Evolutionary conservation across 257 asterid species (phyloP).

Genomic region (Anisodus tanguticus): DNA sequence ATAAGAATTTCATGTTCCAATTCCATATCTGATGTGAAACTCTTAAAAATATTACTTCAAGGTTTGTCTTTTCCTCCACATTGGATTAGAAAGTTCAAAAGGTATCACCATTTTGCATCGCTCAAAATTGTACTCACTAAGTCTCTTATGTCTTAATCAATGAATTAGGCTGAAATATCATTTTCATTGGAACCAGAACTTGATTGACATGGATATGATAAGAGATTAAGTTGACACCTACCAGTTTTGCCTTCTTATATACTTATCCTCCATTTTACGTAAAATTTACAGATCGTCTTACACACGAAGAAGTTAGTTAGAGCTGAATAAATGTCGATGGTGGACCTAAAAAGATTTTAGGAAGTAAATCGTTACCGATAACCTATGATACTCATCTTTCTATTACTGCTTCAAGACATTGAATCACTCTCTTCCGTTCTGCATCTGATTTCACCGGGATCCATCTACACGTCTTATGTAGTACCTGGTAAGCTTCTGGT

Average conservation of each 20-base stretch:
- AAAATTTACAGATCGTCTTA: too few relatives aligned
- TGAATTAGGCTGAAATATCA: too few relatives aligned
- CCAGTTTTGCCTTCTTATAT: too few relatives aligned
- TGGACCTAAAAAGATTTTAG: background rate
- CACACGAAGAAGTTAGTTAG: background rate
- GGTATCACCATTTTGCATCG: background rate
- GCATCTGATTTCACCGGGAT: constrained; percentile 59
- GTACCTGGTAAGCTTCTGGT: constrained; percentile 66
- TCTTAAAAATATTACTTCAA: background rate
- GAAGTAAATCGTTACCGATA: background rate
- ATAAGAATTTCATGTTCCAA: too few relatives aligned
- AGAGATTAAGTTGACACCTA: too few relatives aligned
- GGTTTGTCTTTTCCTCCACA: background rate
- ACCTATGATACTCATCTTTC: constrained; percentile 71
- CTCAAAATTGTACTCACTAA: background rate
- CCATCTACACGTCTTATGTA: constrained; percentile 65
- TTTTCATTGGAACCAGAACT: too few relatives aligned
- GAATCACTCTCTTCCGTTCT: constrained; percentile 62
- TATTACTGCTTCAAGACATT: constrained; percentile 78
- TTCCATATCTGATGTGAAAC: too few relatives aligned
- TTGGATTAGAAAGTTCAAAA: background rate
- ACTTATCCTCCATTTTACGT: too few relatives aligned
- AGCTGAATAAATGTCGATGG: background rate
- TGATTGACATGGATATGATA: too few relatives aligned
- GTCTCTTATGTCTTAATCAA: background rate